These are phyloP conservation scores for Hypoxylon fragiforme DNA, from an alignment of 495 filamentous ascomycete genomes.

Conservation along the genomic window DNA sequence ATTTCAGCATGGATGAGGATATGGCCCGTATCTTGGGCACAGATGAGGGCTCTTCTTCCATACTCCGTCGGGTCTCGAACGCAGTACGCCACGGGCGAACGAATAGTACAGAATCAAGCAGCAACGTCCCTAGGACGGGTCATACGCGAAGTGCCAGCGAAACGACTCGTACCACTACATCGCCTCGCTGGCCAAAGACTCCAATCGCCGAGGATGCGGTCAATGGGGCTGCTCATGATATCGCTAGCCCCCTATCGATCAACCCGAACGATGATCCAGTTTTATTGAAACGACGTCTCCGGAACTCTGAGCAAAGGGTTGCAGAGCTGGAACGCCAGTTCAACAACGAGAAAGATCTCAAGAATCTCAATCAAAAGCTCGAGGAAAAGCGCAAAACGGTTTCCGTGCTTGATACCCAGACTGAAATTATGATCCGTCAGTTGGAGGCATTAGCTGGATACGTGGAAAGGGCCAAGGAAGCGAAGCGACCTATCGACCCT, in stretches of 20 bases:
- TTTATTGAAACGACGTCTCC: conserved; percentile 74
- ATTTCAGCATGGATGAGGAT: conserved; percentile 90
- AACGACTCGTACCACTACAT: conserved; percentile 57
- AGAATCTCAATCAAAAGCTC: conserved; percentile 81
- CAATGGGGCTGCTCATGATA: conserved; percentile 56
- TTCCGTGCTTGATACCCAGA: conserved; percentile 90
- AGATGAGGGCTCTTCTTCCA: conserved; percentile 70
- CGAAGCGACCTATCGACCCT: conserved; percentile 72
- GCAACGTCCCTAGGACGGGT: conserved; percentile 40
- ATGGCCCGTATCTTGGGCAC: conserved; percentile 76
- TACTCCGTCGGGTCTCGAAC: conserved; percentile 86
- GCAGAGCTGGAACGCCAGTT: conserved; percentile 79
- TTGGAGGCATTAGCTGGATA: conserved; percentile 77
- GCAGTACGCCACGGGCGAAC: conserved; percentile 92
- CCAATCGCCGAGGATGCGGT: conserved; percentile 68
- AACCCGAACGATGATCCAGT: conserved; percentile 71
- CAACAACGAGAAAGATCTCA: conserved; percentile 74
- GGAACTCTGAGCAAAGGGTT: conserved; percentile 77
- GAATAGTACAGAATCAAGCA: conserved; percentile 66
- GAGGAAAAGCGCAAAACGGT: conserved; percentile 95
- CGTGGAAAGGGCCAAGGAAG: conserved; percentile 67
- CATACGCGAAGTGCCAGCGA: conserved; percentile 61
- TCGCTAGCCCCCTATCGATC: conserved; percentile 71
- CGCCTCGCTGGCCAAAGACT: conserved; percentile 71
- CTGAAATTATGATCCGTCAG: conserved; percentile 92